Evolutionary conservation across 2,329 filamentous ascomycete species (phyloP).

Genomic region (Arthrobotrys iridis): DNA sequence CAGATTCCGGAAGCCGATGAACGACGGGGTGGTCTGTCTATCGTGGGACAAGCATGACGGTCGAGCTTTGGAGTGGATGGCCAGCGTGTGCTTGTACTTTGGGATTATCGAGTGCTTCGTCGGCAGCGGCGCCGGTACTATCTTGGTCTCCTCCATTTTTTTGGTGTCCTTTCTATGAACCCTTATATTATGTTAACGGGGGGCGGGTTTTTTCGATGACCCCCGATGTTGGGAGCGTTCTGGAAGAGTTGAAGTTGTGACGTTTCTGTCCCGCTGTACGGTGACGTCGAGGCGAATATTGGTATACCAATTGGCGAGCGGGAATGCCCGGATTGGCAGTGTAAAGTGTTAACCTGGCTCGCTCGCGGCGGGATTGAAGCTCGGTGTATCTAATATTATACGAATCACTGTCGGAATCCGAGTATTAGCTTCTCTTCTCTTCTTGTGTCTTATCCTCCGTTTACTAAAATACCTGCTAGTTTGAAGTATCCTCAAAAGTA

Average conservation of each 20-base stretch:
- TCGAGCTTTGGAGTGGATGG: slow-evolving; percentile 77
- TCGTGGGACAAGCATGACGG: slow-evolving; percentile 90
- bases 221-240: background rate
- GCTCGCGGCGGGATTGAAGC: no score
- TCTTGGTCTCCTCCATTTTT: slow-evolving; percentile 54
- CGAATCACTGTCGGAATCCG: no score
- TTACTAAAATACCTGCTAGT: no score
- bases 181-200: background rate
- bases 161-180: background rate
- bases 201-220: background rate
- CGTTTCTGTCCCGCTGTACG: background rate
- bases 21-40: slow-evolving; percentile 77
- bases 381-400: no score
- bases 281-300: background rate
- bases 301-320: background rate
- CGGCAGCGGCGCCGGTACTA: slow-evolving; percentile 56
- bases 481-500: no score
- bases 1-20: slow-evolving; percentile 91
- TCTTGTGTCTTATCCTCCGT: no score
- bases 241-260: background rate
- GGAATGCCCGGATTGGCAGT: slow-evolving; percentile 19
- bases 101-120: slow-evolving; percentile 63
- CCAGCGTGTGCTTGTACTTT: slow-evolving; percentile 92
- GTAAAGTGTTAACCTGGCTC: no score
- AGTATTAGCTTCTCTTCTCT: no score